Percentiles rank a stretch among this genome's conserved stretches.
Conservation (phyloP, 805 yeast species). For the Metschnikowia sp. region DNA sequence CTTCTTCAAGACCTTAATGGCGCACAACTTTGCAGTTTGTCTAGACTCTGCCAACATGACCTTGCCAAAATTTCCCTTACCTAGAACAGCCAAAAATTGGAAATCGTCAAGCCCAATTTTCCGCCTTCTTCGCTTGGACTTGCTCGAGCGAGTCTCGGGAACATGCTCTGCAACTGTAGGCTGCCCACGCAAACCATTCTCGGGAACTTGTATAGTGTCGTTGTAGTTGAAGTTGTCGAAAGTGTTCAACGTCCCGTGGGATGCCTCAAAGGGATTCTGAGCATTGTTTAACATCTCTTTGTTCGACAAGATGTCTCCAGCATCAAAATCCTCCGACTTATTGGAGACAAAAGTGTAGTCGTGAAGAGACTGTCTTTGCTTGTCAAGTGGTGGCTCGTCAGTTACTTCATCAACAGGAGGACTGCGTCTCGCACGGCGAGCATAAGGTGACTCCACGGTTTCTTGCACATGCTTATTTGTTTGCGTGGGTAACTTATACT, state of each 20-base stretch:
- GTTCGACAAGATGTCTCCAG: background rate
- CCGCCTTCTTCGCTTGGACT: constrained; percentile 46
- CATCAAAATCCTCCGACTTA: constrained; percentile 19
- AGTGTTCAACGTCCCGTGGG: background rate
- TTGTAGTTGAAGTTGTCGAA: constrained; percentile 29
- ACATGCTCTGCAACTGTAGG: background rate
- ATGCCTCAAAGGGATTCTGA: constrained; percentile 9
- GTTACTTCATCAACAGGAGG: constrained; percentile 5
- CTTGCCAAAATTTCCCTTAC: constrained; percentile 98
- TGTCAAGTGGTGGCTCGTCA: background rate
- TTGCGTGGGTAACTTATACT: constrained; percentile 13
- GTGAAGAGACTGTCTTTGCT: background rate
- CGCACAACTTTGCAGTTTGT: constrained; percentile 77
- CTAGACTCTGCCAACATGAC: constrained; percentile 96
- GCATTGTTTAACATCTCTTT: constrained; percentile 1
- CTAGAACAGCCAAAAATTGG: constrained; percentile 88
- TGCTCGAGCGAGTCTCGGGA: constrained; percentile 19
- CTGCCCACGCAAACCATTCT: background rate
- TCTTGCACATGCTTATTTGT: constrained; percentile 13
- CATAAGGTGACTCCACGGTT: constrained; percentile 13
- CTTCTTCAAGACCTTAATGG: constrained; percentile 93
- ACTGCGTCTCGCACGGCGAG: constrained; percentile 8
- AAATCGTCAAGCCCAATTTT: constrained; percentile 93
- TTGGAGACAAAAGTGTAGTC: constrained; percentile 23
- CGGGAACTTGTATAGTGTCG: constrained; percentile 10